A percentile compares a stretch with the other conserved stretches of the same genome.
phyloP scores from a whole-genome alignment of 306 rosid genomes.

The Lagenaria siceraria region DNA sequence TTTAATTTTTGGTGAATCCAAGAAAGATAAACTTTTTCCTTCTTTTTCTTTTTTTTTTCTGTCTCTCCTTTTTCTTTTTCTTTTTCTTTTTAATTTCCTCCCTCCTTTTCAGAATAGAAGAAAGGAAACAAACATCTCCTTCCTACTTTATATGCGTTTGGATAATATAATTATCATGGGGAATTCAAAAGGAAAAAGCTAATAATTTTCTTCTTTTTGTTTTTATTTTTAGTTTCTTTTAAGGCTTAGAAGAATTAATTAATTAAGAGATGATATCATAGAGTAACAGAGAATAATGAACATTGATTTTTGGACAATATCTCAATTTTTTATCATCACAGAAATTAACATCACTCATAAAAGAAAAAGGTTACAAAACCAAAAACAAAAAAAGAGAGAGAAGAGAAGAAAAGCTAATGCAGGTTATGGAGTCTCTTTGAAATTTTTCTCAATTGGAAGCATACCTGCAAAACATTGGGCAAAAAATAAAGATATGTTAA shows the following conservation, averaged over 20 bases:
- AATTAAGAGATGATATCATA: neutral
- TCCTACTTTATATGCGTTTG: neutral
- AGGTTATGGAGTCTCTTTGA: neutral
- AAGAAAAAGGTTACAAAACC: neutral
- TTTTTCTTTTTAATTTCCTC: neutral
- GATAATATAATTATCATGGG: neutral
- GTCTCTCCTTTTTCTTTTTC: neutral
- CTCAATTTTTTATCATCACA: neutral
- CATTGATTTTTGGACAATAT: neutral
- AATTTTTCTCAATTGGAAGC: slow-evolving; percentile 6
- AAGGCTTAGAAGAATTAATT: neutral
- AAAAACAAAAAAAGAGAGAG: neutral
- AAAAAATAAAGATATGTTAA: neutral
- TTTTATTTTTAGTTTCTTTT: neutral
- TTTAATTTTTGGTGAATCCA: neutral
- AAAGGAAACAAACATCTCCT: neutral
- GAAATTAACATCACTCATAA: neutral
- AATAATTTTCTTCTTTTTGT: neutral
- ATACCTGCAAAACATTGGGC: slow-evolving; percentile 18
- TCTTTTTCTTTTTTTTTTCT: neutral
- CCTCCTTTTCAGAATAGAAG: neutral
- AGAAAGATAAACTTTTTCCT: neutral
- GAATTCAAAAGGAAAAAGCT: neutral
- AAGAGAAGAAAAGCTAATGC: neutral
- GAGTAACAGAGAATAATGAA: neutral